Base-by-base conservation (phyloP, 2,329 filamentous ascomycete species). In the Plenodomus biglobosus region DNA sequence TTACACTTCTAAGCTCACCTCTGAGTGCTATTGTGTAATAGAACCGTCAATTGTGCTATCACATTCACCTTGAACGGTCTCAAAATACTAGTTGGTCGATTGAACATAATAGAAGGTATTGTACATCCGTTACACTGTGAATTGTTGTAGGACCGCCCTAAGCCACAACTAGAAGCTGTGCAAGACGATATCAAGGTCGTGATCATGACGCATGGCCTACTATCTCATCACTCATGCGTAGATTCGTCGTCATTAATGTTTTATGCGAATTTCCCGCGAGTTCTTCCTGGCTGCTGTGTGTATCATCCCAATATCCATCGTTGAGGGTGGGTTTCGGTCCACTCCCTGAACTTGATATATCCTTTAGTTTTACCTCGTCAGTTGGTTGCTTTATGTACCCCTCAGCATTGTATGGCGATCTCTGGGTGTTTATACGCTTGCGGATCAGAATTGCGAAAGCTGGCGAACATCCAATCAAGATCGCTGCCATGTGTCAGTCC, bases 201-300 rank as follows among this genome's bases (percentile, higher is more conserved):
- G 27, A 7, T 3, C 11, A 8, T 32, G 27, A 32, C 11, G 27
- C 27, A 10, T 32, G 7, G 6, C 8, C 27, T 32, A 39, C 27
- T 15, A 43, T 21, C 11, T 51, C 42, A n/a, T 46, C 8, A 17
- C 42, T 22, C 10, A 46, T 38, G 7, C 49, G 49, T n/a, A 53
- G 18, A 8, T 41, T 53, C 6, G 42, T 56, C 22, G 51, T 54
- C 2, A 57, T 42, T 8, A 46, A 17, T 15, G 57, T 55, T 3
- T 32, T 30, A 8, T 39, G 43, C 3, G 40, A 18, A 8, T 37
- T 49, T 6, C 40, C 46, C n/a, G 46, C 44, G 13, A 58, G 43
- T 35, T 50, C 50, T 35, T 54, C 52, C 19, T 59, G 59, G 27
- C 55, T 57, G 15, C 42, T 53, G 18, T 51, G 19, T 16, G 16